These are phyloP conservation scores for Nakazawaea sp. DNA, from an alignment of 805 yeast genomes.

Conservation along the genomic window DNA sequence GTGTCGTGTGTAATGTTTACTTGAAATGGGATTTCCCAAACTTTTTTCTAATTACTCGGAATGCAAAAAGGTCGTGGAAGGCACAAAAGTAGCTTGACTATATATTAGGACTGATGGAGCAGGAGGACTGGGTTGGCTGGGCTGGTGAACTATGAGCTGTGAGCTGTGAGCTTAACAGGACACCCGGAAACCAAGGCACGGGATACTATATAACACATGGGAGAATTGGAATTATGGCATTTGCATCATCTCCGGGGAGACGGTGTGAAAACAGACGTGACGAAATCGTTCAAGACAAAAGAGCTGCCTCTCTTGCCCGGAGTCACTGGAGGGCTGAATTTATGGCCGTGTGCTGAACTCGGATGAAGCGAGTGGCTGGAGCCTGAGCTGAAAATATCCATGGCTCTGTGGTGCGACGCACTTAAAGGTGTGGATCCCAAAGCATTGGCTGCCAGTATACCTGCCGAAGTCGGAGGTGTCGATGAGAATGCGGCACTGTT, in stretches of 20 bases:
- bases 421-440: conserved; percentile 11
- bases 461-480: conserved; percentile 12
- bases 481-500: conserved; percentile 2
- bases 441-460: conserved; percentile 10
- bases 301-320: conserved; percentile 17
- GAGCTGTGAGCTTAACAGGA: no score
- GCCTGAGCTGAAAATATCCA: conserved; percentile 3
- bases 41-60: no score
- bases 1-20: no score
- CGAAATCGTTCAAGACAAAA: conserved; percentile 40
- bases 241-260: conserved; percentile 26
- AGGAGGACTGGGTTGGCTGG: no score
- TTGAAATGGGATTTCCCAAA: no score
- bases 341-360: background rate
- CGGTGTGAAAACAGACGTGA: conserved; percentile 36
- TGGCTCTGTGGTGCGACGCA: conserved; percentile 5
- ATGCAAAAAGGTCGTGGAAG: no score
- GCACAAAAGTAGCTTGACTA: no score
- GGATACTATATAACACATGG: no score
- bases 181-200: no score
- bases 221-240: no score
- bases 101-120: no score
- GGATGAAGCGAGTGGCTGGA: background rate
- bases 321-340: conserved; percentile 8
- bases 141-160: no score